Base-by-base conservation (phyloP, 2,329 filamentous ascomycete genomes). In the Colletotrichum sansevieriae region DNA sequence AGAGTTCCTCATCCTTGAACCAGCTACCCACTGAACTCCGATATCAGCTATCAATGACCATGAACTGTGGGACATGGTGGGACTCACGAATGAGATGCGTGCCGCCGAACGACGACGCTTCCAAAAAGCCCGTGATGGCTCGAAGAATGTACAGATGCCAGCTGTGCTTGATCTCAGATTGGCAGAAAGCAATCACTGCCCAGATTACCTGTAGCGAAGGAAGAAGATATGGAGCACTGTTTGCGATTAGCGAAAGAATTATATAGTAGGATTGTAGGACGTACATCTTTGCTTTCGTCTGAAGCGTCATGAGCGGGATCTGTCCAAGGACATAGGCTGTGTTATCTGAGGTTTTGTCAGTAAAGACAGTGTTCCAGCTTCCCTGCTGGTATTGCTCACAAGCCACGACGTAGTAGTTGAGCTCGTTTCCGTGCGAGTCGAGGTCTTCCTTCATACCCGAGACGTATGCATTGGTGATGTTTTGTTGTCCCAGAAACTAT, bases 1-100 rank as follows among this genome's bases (percentile, higher is more conserved):
- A 87, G 0, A 84, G 79, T 10, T 70, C 67, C 20, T 70, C 67
- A n/a, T 70, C 67, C 69, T 76, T 75, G 68, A 84, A 84, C 83
- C 82, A 84, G 1, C 78, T 81, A 1, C 82, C 80, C 33, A 84
- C 79, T 2, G 76, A 46, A 79, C 81, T 11, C 1, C 9, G 2
- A 10, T 1, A 5, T 63, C 71, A 54, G 76, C 15, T n/a, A 25
- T 15, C 25, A 2, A 33, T 9, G 25, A 11, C 15, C 25, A 10
- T 20, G 4, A 2, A 18, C 5, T 52, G 13, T 10, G 20, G 22
- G 25, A 12, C 12, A 35, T 5, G 12, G 22, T 4, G 3, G 15
- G 25, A 67, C 74, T 62, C 20, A 76, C 74, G 71, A 29, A 77
- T 74, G 8, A 76, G 71, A 67, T 76, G 75, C 1, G 74, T 75